A percentile compares a stretch with the other conserved stretches of the same genome.
These are phyloP conservation scores for Solanum medicagineum DNA, from an alignment of 257 asterid species.

Conservation along the genomic window DNA sequence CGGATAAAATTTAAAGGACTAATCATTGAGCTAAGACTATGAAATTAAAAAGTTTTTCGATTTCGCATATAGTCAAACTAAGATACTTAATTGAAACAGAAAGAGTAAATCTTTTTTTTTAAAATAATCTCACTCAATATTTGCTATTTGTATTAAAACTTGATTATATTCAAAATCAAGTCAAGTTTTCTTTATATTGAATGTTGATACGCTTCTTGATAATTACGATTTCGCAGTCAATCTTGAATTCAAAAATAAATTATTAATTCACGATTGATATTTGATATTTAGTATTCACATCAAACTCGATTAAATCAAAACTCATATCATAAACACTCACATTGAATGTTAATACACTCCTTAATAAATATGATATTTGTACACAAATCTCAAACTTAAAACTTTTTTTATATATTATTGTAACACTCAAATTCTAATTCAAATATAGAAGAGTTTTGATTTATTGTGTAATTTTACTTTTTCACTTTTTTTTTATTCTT, in stretches of 20 bases:
- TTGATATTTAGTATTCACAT: neutral
- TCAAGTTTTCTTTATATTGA: neutral
- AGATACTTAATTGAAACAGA: neutral
- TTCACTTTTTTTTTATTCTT: neutral
- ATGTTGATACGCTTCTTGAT: neutral
- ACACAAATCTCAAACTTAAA: neutral
- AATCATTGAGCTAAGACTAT: too few species aligned
- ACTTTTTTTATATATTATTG: neutral
- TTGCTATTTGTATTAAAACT: neutral
- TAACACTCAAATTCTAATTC: neutral
- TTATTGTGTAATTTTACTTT: neutral
- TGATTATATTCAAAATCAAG: neutral
- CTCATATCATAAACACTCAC: neutral
- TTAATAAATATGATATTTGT: neutral
- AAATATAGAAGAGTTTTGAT: neutral
- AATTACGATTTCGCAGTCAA: neutral
- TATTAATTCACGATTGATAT: neutral
- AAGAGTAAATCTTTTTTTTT: neutral
- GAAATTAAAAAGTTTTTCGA: too few species aligned
- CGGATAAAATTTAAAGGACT: neutral
- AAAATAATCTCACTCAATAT: neutral
- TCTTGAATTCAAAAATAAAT: neutral
- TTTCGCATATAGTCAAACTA: neutral
- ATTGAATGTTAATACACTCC: neutral
- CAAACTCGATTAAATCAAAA: neutral